Evolutionary conservation across 164 flowering plant genomes (phyloP).

Genomic region (Saururus chinensis): DNA sequence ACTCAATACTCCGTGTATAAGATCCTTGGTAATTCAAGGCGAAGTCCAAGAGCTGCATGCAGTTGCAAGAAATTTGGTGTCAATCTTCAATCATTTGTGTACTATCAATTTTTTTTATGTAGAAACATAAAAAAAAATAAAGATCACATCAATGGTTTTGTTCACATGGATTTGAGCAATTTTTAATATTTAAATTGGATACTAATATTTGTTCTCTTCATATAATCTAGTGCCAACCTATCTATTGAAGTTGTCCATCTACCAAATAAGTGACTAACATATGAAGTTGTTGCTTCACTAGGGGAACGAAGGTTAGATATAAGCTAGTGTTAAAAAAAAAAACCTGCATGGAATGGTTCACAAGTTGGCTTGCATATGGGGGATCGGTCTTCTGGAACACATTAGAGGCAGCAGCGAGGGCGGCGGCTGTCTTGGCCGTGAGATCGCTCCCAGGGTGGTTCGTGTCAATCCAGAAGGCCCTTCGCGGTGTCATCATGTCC

Average conservation of each 20-base stretch:
- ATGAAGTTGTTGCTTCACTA: too few species aligned
- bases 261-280: too few species aligned
- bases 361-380: constrained; percentile 24
- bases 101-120: too few species aligned
- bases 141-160: too few species aligned
- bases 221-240: too few species aligned
- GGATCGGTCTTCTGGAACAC: constrained; percentile 31
- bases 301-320: too few species aligned
- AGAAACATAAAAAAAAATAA: too few species aligned
- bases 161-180: not conserved
- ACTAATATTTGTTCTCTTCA: too few species aligned
- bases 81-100: not conserved
- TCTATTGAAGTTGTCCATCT: too few species aligned
- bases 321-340: not conserved
- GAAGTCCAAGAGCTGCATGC: constrained; percentile 1
- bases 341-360: constrained; percentile 47
- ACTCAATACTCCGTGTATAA: not conserved
- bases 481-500: constrained; percentile 60
- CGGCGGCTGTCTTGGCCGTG: constrained; percentile 71
- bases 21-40: not conserved
- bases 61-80: not conserved
- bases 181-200: too few species aligned
- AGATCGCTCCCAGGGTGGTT: constrained; percentile 58
- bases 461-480: constrained; percentile 26
- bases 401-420: constrained; percentile 57